These are phyloP conservation scores for Fragilaria radians DNA, from an alignment of 108 stramenopile genomes.

Conservation along the genomic window DNA sequence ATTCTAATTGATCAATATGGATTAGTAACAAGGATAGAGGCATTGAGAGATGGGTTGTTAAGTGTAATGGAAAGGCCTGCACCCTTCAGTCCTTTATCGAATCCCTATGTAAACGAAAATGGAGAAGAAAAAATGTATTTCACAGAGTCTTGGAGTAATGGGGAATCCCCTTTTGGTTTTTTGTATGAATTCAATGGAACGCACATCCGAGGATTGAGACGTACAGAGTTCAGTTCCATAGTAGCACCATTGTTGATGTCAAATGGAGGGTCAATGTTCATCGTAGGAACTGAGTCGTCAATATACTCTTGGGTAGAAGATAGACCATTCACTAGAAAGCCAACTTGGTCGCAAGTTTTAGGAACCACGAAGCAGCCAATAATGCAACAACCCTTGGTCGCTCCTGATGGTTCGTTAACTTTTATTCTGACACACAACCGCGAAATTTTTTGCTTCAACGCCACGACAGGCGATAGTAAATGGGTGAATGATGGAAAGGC, in stretches of 20 bases:
- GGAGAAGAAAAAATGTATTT: constrained; percentile 4
- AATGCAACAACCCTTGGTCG: not conserved
- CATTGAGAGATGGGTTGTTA: not conserved
- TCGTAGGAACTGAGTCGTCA: not conserved
- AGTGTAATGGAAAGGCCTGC: constrained; percentile 1
- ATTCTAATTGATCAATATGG: constrained; percentile 4
- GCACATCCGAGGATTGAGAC: not conserved
- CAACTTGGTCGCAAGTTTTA: not conserved
- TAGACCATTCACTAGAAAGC: not conserved
- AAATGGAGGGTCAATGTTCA: constrained; percentile 1
- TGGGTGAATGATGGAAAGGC: not conserved
- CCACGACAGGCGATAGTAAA: not conserved
- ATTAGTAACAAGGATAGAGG: not conserved
- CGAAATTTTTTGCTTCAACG: not conserved
- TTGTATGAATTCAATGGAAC: not conserved
- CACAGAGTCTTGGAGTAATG: constrained; percentile 4
- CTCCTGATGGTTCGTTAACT: not conserved
- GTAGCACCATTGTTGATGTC: not conserved
- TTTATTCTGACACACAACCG: not conserved
- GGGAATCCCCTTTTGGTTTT: not conserved
- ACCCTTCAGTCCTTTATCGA: not conserved
- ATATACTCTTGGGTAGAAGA: not conserved
- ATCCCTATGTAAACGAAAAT: not conserved
- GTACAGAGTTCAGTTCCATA: not conserved
- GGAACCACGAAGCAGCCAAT: not conserved